A percentile compares a stretch with the other conserved stretches of the same genome.
These are phyloP conservation scores for Malassezia pachydermatis DNA, from an alignment of 1,284 basidiomycete species.

Conservation along the genomic window DNA sequence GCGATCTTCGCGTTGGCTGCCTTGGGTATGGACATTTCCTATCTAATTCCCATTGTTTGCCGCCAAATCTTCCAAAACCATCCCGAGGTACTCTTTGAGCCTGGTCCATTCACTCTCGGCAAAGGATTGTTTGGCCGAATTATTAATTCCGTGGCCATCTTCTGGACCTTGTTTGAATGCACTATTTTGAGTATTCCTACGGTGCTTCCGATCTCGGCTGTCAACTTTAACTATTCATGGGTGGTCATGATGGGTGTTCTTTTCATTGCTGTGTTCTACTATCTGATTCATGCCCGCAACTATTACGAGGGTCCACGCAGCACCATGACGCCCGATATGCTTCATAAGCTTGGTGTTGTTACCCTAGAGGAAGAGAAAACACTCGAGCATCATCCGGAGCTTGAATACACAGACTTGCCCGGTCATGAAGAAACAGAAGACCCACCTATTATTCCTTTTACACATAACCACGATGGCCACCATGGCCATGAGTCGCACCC, in stretches of 20 bases:
- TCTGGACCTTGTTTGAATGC: conserved; percentile 50
- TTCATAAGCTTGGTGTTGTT: conserved; percentile 33
- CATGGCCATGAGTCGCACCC: too few species aligned
- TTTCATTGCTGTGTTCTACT: conserved; percentile 49
- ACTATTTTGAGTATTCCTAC: conserved; percentile 35
- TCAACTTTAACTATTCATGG: conserved; percentile 34
- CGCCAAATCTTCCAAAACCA: conserved; percentile 65
- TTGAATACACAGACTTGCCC: too few species aligned
- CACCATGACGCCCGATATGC: conserved; percentile 31
- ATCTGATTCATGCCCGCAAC: conserved; percentile 49
- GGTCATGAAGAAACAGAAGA: too few species aligned
- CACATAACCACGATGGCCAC: too few species aligned
- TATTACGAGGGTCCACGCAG: conserved; percentile 50
- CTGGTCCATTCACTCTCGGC: conserved; percentile 81
- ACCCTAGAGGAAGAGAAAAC: conserved; percentile 22
- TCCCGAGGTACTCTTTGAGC: conserved; percentile 68
- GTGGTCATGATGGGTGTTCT: conserved; percentile 50
- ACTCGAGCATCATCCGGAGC: neutral
- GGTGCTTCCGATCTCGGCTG: conserved; percentile 22
- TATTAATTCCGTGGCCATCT: conserved; percentile 60
- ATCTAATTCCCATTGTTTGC: conserved; percentile 48
- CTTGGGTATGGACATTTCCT: conserved; percentile 65
- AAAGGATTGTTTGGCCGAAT: conserved; percentile 59
- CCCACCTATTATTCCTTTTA: too few species aligned
- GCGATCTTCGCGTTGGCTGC: conserved; percentile 54